These are phyloP conservation scores for Mycosarcoma mackinlayi DNA, from an alignment of 1,284 basidiomycete genomes.

Conservation along the genomic window DNA sequence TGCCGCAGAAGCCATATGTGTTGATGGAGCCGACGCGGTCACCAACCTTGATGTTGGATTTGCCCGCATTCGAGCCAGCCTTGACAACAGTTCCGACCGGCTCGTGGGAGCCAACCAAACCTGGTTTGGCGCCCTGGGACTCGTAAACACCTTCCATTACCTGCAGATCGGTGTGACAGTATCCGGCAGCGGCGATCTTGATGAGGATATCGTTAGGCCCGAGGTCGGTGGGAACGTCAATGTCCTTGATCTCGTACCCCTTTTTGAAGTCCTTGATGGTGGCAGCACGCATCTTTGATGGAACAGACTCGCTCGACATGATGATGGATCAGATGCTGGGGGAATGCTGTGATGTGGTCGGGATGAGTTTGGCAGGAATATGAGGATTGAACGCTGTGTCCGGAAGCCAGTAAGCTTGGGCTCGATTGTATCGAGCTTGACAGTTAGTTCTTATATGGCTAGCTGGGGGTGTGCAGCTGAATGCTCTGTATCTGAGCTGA, in stretches of 20 bases:
- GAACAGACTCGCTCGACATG: conserved; percentile 51
- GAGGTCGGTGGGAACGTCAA: conserved; percentile 48
- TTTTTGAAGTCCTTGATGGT: conserved; percentile 58
- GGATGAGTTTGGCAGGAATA: neutral
- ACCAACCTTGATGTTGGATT: conserved; percentile 54
- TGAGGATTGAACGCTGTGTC: neutral
- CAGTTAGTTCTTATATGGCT: neutral
- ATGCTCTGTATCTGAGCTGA: no score
- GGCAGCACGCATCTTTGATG: conserved; percentile 54
- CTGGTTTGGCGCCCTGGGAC: conserved; percentile 49
- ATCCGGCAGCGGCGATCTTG: conserved; percentile 56
- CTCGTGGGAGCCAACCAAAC: conserved; percentile 60
- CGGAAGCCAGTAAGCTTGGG: no score
- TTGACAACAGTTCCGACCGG: conserved; percentile 58
- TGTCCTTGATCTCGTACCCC: conserved; percentile 50
- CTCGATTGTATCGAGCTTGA: no score
- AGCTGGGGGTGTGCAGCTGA: no score
- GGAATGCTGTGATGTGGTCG: neutral
- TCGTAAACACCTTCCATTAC: conserved; percentile 58
- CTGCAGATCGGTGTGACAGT: conserved; percentile 62
- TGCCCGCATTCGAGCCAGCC: conserved; percentile 34
- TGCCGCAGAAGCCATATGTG: conserved; percentile 59
- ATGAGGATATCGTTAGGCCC: conserved; percentile 42
- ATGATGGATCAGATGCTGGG: conserved; percentile 15
- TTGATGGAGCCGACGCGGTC: conserved; percentile 65